Evolutionary conservation across 768 basidiomycete genomes (phyloP).

Genomic region (Russula emetica): DNA sequence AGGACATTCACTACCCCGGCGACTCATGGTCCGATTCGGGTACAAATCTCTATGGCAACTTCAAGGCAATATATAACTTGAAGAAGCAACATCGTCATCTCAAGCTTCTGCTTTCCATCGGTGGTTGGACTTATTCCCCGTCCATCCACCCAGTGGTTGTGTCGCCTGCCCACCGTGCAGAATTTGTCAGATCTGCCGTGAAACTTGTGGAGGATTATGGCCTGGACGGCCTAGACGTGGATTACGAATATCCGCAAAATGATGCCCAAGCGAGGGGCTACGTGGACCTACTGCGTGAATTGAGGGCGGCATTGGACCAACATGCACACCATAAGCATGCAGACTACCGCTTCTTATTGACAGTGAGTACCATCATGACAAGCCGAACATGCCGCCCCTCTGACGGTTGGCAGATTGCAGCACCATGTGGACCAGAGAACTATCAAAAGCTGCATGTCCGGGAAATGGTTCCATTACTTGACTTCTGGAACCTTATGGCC

Average conservation of each 20-base stretch:
- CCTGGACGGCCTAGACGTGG: slow-evolving; percentile 85
- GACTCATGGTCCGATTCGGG: slow-evolving; percentile 94
- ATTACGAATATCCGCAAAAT: slow-evolving; percentile 89
- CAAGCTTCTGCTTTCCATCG: slow-evolving; percentile 82
- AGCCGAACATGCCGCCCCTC: slow-evolving; percentile 5
- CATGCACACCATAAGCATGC: slow-evolving; percentile 65
- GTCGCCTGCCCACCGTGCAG: slow-evolving; percentile 53
- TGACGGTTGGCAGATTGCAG: slow-evolving; percentile 60
- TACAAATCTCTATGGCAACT: slow-evolving; percentile 90
- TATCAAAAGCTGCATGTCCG: slow-evolving; percentile 72
- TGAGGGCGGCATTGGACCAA: slow-evolving; percentile 69
- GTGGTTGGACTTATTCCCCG: slow-evolving; percentile 92
- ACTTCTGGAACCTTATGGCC: slow-evolving; percentile 98
- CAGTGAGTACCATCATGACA: slow-evolving; percentile 45
- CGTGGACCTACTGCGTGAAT: slow-evolving; percentile 70
- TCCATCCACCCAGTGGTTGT: slow-evolving; percentile 81
- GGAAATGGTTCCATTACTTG: slow-evolving; percentile 85
- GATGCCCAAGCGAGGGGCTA: slow-evolving; percentile 78
- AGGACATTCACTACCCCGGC: slow-evolving; percentile 93
- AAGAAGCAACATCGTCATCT: slow-evolving; percentile 83
- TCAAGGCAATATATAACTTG: slow-evolving; percentile 88
- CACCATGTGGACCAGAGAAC: slow-evolving; percentile 87
- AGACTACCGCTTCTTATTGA: slow-evolving; percentile 64
- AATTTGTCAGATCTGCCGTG: slow-evolving; percentile 79
- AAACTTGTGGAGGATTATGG: slow-evolving; percentile 86